phyloP scores from a whole-genome alignment of 495 filamentous ascomycete genomes.

The Hyphodiscus hymeniophilus region DNA sequence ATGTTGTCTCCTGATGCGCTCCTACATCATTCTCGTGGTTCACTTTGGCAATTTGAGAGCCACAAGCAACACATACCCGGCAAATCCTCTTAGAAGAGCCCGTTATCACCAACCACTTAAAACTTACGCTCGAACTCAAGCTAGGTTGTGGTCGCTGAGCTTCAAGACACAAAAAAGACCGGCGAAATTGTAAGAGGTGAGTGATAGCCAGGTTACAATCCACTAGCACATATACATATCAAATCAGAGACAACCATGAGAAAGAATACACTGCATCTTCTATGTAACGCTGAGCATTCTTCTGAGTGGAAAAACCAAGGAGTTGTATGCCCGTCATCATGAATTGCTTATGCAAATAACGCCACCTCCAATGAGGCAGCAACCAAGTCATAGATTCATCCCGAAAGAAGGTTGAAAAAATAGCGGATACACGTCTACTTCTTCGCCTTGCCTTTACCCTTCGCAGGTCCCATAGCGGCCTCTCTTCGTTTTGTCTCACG shows the following conservation, averaged over 20 bases:
- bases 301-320: background rate
- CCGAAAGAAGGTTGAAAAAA: background rate
- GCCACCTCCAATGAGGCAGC: background rate
- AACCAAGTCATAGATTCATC: background rate
- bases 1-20: too few species aligned
- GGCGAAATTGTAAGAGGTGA: background rate
- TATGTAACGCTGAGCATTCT: constrained; percentile 1
- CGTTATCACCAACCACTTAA: too few species aligned
- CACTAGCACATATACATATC: background rate
- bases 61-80: too few species aligned
- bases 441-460: constrained; percentile 21
- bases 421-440: constrained; percentile 11
- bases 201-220: background rate
- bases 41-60: too few species aligned
- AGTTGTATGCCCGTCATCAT: too few species aligned
- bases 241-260: background rate
- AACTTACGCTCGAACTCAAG: too few species aligned
- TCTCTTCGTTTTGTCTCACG: constrained; percentile 23
- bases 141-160: too few species aligned
- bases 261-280: background rate
- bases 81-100: too few species aligned
- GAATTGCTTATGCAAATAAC: background rate
- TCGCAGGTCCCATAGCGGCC: constrained; percentile 19
- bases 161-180: too few species aligned
- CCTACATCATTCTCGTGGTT: too few species aligned